Conservation (phyloP, 768 basidiomycete species). For the Amanita rubescens region DNA sequence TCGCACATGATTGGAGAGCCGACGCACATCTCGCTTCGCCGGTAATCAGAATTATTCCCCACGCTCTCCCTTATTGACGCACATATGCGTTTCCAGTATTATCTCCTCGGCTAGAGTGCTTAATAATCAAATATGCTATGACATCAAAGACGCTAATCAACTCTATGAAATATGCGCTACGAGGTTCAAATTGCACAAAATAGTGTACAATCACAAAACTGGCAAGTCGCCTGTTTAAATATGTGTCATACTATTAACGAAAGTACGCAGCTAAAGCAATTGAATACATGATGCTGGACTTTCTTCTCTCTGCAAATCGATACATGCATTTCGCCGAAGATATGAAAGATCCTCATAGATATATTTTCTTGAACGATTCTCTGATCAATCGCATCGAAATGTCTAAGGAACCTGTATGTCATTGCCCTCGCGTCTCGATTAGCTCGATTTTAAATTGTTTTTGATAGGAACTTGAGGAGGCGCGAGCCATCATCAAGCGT, state of each 20-base stretch:
- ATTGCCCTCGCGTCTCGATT: not conserved
- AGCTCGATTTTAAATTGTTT: not conserved
- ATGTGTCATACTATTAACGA: not conserved
- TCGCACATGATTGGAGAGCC: conserved; percentile 63
- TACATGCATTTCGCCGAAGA: conserved; percentile 50
- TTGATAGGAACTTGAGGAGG: conserved; percentile 46
- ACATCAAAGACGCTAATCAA: conserved; percentile 74
- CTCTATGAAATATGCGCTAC: conserved; percentile 69
- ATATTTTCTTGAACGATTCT: conserved; percentile 60
- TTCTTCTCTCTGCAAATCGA: conserved; percentile 58
- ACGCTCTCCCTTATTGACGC: not conserved
- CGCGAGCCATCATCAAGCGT: conserved; percentile 56
- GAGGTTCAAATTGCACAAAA: conserved; percentile 76
- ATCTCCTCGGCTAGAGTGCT: conserved; percentile 72
- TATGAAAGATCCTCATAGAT: conserved; percentile 51
- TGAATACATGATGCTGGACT: conserved; percentile 83
- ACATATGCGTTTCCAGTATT: conserved; percentile 36
- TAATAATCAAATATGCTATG: conserved; percentile 68
- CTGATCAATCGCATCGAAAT: conserved; percentile 55
- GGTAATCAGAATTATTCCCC: conserved; percentile 24
- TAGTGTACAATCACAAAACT: conserved; percentile 77
- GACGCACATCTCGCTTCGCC: conserved; percentile 41
- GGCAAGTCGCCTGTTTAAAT: conserved; percentile 27
- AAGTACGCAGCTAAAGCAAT: conserved; percentile 56
- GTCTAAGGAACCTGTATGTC: conserved; percentile 40